Conservation (phyloP, 2,329 filamentous ascomycete genomes). For the Trichoderma breve region DNA sequence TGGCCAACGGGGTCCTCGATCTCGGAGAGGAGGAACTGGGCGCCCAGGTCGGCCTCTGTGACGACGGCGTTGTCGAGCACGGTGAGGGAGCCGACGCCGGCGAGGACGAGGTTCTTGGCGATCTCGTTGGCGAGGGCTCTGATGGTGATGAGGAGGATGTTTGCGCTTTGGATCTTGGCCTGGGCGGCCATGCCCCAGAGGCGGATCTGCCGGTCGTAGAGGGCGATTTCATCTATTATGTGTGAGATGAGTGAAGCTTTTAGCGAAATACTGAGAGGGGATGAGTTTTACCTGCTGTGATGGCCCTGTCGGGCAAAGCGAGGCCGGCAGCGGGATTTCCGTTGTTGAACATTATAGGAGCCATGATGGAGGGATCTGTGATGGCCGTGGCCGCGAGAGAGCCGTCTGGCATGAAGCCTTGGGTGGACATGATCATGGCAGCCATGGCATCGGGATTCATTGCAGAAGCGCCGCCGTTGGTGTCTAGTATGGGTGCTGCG, state of each 20-base stretch:
- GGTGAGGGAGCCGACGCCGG: conserved; percentile 86
- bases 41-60: conserved; percentile 74
- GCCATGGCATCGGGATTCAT: conserved; percentile 16
- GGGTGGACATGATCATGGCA: conserved; percentile 19
- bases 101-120: conserved; percentile 94
- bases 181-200: conserved; percentile 97
- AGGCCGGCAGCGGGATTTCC: conserved; percentile 26
- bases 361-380: conserved; percentile 31
- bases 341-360: conserved; percentile 34
- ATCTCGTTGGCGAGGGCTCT: conserved; percentile 90
- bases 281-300: conserved; percentile 36
- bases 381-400: conserved; percentile 28
- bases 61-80: conserved; percentile 77
- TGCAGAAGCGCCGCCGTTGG: conserved; percentile 13
- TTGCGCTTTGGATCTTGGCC: conserved; percentile 84
- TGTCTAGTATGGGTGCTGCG: neutral
- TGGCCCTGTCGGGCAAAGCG: conserved; percentile 25
- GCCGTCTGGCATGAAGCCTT: conserved; percentile 29
- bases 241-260: neutral
- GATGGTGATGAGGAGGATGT: conserved; percentile 84
- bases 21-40: conserved; percentile 74
- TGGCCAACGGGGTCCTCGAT: conserved; percentile 66
- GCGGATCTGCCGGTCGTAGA: conserved; percentile 96
- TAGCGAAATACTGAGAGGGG: neutral
- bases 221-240: conserved; percentile 87